Percentiles rank a stretch among this genome's conserved stretches.
Evolutionary conservation across 768 basidiomycete genomes (phyloP).

Genomic region (Tricholoma hemisulphureum): DNA sequence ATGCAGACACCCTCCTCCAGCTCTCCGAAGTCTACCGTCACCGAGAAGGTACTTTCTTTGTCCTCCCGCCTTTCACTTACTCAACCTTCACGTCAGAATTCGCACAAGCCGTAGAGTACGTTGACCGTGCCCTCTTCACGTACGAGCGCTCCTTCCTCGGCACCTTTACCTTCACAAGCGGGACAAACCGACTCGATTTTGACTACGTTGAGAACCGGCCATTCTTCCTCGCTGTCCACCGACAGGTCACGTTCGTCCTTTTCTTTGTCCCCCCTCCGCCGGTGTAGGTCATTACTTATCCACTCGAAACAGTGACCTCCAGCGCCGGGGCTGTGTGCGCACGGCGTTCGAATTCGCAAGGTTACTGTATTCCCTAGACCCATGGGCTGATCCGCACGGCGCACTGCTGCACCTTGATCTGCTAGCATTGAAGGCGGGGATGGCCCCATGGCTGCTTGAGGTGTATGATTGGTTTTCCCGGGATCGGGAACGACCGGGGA

Average conservation of each 20-base stretch:
- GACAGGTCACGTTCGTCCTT: slow-evolving; percentile 69
- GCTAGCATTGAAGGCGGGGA: slow-evolving; percentile 76
- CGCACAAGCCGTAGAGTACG: slow-evolving; percentile 78
- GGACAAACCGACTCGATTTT: slow-evolving; percentile 84
- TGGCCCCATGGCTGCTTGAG: slow-evolving; percentile 79
- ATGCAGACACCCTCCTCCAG: slow-evolving; percentile 88
- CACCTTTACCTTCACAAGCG: slow-evolving; percentile 80
- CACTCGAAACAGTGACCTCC: slow-evolving; percentile 60
- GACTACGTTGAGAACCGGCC: slow-evolving; percentile 88
- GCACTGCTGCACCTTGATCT: slow-evolving; percentile 81
- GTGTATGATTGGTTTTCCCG: slow-evolving; percentile 51
- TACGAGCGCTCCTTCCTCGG: slow-evolving; percentile 91
- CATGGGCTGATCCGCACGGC: slow-evolving; percentile 87
- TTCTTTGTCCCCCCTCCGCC: neutral
- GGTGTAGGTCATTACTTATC: neutral
- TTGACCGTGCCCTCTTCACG: slow-evolving; percentile 91
- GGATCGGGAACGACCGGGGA: slow-evolving; percentile 14
- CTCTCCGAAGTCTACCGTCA: slow-evolving; percentile 82
- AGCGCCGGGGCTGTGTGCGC: slow-evolving; percentile 84
- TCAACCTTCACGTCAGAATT: slow-evolving; percentile 51
- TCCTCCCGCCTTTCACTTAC: neutral
- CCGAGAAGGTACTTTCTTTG: slow-evolving; percentile 65
- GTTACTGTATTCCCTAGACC: slow-evolving; percentile 83
- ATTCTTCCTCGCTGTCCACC: slow-evolving; percentile 85
- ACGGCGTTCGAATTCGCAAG: slow-evolving; percentile 91